Percentiles rank a stretch among this genome's conserved stretches.
Conservation (phyloP, 495 filamentous ascomycete species). For the Neurospora hispaniola region DNA sequence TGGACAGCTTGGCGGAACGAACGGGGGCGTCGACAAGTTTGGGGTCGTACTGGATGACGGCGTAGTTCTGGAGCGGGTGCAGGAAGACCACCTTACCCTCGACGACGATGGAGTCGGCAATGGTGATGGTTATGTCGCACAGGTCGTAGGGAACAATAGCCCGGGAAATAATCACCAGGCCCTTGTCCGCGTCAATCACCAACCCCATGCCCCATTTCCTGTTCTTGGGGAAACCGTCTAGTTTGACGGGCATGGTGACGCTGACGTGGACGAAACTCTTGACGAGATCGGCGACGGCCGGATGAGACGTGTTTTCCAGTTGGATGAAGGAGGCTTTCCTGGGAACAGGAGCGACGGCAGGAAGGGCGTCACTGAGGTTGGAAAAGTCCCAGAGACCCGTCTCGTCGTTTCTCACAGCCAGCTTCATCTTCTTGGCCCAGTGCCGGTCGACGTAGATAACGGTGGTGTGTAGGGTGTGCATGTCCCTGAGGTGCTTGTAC, state of each 20-base stretch:
- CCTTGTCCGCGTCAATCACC: constrained; percentile 92
- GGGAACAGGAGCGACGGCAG: constrained; percentile 57
- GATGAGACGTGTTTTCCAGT: constrained; percentile 78
- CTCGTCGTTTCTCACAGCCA: constrained; percentile 83
- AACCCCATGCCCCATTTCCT: constrained; percentile 91
- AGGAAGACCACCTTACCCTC: constrained; percentile 91
- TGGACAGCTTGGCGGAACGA: constrained; percentile 73
- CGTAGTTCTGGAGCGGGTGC: constrained; percentile 97
- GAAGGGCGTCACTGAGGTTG: constrained; percentile 70
- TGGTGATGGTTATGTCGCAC: constrained; percentile 88
- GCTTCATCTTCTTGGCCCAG: constrained; percentile 87
- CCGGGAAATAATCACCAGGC: constrained; percentile 83
- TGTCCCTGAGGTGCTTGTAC: constrained; percentile 88
- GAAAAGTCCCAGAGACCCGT: constrained; percentile 93
- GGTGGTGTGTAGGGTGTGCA: constrained; percentile 87
- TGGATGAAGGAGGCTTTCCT: constrained; percentile 81
- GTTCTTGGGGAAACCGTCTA: constrained; percentile 90
- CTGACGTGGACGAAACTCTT: constrained; percentile 89
- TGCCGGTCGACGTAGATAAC: constrained; percentile 91
- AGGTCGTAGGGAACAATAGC: constrained; percentile 93
- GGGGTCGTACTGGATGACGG: constrained; percentile 90
- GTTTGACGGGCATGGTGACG: constrained; percentile 85
- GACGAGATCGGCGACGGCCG: constrained; percentile 82
- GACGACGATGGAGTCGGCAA: constrained; percentile 91
- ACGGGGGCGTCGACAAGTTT: constrained; percentile 87